A percentile compares a stretch with the other conserved stretches of the same genome.
Evolutionary conservation across 108 stramenopile genomes (phyloP).

Genomic region (Nitzschia palea): DNA sequence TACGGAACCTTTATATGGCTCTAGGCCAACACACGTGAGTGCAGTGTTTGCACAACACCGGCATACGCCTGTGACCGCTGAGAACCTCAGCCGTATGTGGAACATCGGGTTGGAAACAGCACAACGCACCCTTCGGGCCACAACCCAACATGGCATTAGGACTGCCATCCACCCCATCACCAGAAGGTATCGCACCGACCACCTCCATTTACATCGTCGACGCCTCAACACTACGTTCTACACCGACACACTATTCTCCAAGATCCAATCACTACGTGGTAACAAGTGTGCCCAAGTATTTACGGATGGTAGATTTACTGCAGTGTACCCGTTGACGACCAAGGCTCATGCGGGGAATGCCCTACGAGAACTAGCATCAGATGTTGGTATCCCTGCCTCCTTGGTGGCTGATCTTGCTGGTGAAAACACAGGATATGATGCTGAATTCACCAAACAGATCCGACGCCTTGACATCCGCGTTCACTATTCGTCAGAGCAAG

Average conservation of each 20-base stretch:
- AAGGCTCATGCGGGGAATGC: background rate
- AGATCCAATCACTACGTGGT: background rate
- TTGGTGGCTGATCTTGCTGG: background rate
- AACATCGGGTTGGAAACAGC: constrained; percentile 30
- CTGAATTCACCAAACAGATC: background rate
- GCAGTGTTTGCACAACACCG: too few relatives aligned
- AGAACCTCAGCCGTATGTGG: too few relatives aligned
- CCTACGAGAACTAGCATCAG: background rate
- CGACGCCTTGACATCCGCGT: background rate
- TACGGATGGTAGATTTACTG: constrained; percentile 8
- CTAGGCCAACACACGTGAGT: too few relatives aligned
- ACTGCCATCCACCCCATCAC: constrained; percentile 8
- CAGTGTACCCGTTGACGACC: background rate
- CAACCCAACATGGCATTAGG: constrained; percentile 29
- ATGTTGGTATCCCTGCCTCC: background rate
- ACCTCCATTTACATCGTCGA: background rate
- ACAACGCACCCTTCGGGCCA: constrained; percentile 19
- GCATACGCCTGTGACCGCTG: too few relatives aligned
- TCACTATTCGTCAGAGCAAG: background rate
- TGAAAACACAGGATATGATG: background rate
- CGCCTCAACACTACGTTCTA: background rate
- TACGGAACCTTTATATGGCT: too few relatives aligned
- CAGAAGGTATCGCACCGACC: constrained; percentile 8
- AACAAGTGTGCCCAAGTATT: background rate
- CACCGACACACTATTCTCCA: constrained; percentile 7